A percentile compares a stretch with the other conserved stretches of the same genome.
Evolutionary conservation across 345 rosid genomes (phyloP).

Genomic region (Brassica incana): DNA sequence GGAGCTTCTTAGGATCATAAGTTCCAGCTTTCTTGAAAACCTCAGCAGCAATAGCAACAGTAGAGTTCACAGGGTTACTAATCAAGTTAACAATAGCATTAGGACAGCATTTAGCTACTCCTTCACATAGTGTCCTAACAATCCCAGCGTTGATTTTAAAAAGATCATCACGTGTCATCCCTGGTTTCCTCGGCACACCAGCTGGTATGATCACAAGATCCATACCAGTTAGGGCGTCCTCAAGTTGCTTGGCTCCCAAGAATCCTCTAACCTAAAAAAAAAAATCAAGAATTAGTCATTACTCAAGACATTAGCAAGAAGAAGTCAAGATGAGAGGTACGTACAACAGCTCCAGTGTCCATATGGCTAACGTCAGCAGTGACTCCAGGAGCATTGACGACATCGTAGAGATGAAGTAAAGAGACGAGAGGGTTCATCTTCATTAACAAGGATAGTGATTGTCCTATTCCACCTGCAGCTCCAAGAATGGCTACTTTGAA

Average conservation of each 20-base stretch:
- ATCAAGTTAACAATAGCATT: slow-evolving; percentile 76
- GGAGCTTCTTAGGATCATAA: slow-evolving; percentile 71
- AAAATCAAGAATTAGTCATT: slow-evolving; percentile 1
- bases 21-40: slow-evolving; percentile 86
- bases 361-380: slow-evolving; percentile 88
- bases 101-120: slow-evolving; percentile 70
- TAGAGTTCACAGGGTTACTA: slow-evolving; percentile 85
- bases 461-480: slow-evolving; percentile 86
- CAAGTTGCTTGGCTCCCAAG: slow-evolving; percentile 77
- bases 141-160: slow-evolving; percentile 92
- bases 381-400: slow-evolving; percentile 79
- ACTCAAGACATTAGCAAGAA: not conserved
- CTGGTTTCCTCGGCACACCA: slow-evolving; percentile 87
- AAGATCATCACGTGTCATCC: slow-evolving; percentile 88
- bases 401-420: slow-evolving; percentile 78
- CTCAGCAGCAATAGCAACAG: slow-evolving; percentile 82
- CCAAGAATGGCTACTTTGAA: slow-evolving; percentile 81
- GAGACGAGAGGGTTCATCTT: slow-evolving; percentile 85
- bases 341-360: slow-evolving; percentile 91
- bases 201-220: slow-evolving; percentile 90
- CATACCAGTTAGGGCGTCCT: slow-evolving; percentile 73
- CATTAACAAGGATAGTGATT: slow-evolving; percentile 65
- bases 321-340: not conserved
- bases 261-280: slow-evolving; percentile 72
- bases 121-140: slow-evolving; percentile 77